These are phyloP conservation scores for Rhizopus arrhizus DNA, from an alignment of 371 early-diverging fungal species.

Conservation along the genomic window DNA sequence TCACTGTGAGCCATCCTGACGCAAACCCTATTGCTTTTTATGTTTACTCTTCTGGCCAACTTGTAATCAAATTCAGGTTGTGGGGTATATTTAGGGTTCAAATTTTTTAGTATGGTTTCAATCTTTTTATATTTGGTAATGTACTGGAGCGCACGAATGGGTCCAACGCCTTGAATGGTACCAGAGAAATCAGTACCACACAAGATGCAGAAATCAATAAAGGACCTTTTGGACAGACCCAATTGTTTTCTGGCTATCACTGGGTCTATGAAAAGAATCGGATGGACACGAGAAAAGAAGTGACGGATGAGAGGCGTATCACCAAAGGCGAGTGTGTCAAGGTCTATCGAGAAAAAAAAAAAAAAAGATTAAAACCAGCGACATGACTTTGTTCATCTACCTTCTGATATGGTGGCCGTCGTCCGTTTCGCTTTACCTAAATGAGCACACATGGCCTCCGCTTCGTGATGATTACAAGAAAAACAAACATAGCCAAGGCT, in stretches of 20 bases:
- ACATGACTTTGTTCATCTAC: slow-evolving; percentile 25
- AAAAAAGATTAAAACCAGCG: background rate
- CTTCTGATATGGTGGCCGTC: slow-evolving; percentile 71
- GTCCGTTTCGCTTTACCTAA: slow-evolving; percentile 49
- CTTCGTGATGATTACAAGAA: slow-evolving; percentile 56
- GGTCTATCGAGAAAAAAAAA: slow-evolving; percentile 30
- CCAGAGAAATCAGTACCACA: slow-evolving; percentile 80
- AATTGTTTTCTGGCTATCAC: slow-evolving; percentile 54
- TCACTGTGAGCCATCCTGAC: background rate
- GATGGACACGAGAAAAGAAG: slow-evolving; percentile 40
- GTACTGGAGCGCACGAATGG: slow-evolving; percentile 58
- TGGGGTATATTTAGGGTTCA: slow-evolving; percentile 40
- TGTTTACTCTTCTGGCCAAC: slow-evolving; percentile 51
- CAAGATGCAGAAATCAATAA: slow-evolving; percentile 77
- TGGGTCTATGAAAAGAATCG: slow-evolving; percentile 58
- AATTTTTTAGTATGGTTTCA: slow-evolving; percentile 55
- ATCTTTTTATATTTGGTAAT: slow-evolving; percentile 65
- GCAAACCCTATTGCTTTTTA: background rate
- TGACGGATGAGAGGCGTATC: slow-evolving; percentile 59
- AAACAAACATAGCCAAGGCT: slow-evolving; percentile 59
- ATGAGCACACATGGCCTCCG: slow-evolving; percentile 71
- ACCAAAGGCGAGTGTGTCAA: slow-evolving; percentile 65
- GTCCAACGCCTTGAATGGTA: slow-evolving; percentile 68
- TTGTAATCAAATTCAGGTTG: slow-evolving; percentile 55
- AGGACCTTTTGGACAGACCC: slow-evolving; percentile 55